These are phyloP conservation scores for Suillus spraguei DNA, from an alignment of 768 basidiomycete species.

Conservation along the genomic window DNA sequence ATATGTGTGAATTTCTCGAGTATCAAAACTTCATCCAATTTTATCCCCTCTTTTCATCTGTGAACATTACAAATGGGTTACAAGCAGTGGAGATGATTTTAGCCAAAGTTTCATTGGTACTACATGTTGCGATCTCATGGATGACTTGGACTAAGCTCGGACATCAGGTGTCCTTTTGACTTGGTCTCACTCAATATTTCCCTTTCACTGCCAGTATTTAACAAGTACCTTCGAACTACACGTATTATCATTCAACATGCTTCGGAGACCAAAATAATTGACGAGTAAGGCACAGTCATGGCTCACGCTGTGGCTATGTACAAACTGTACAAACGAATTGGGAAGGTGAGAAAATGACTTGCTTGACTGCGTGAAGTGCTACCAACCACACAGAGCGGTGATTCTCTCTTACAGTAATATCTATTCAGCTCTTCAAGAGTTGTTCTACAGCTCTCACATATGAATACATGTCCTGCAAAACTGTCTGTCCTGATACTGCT, in stretches of 20 bases:
- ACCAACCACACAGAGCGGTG: neutral
- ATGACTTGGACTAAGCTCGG: too few relatives aligned
- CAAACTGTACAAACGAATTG: neutral
- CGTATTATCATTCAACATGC: constrained; percentile 1
- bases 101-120: neutral
- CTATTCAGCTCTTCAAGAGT: too few relatives aligned
- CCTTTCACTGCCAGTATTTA: too few relatives aligned
- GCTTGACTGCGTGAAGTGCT: neutral
- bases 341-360: neutral
- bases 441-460: too few relatives aligned
- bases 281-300: constrained; percentile 19
- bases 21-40: neutral
- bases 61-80: too few relatives aligned
- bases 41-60: neutral
- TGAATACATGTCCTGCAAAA: too few relatives aligned
- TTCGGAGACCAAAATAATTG: constrained; percentile 17
- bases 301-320: constrained; percentile 14
- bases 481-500: too few relatives aligned
- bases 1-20: too few relatives aligned
- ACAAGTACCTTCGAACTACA: neutral
- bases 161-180: neutral
- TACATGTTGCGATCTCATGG: neutral
- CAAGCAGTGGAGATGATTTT: neutral
- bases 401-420: too few relatives aligned
- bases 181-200: neutral